phyloP scores from a whole-genome alignment of 2,329 filamentous ascomycete genomes.

The Xylariales sp. region DNA sequence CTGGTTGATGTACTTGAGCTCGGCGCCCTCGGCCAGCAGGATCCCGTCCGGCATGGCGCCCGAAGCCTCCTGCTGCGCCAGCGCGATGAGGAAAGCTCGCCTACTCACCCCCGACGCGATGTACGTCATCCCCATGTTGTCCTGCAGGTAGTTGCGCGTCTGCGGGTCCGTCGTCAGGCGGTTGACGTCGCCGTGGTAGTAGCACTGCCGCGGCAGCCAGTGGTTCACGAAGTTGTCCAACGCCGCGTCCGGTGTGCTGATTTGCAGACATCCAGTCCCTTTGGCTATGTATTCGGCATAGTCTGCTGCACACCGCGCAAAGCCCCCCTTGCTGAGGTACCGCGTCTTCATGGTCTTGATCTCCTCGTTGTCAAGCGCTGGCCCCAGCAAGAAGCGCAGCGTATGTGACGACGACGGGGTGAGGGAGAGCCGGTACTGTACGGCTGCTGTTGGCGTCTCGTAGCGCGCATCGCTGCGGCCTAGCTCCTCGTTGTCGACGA shows the following conservation, averaged over 20 bases:
- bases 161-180: slow-evolving; percentile 69
- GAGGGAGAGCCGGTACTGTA: slow-evolving; percentile 62
- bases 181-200: slow-evolving; percentile 70
- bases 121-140: slow-evolving; percentile 71
- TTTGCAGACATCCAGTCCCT: slow-evolving; percentile 62
- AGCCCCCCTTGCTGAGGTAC: slow-evolving; percentile 63
- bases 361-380: slow-evolving; percentile 64
- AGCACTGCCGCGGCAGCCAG: slow-evolving; percentile 68
- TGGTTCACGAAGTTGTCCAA: slow-evolving; percentile 70
- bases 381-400: slow-evolving; percentile 67
- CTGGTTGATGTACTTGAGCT: slow-evolving; percentile 71
- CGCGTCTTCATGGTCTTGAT: slow-evolving; percentile 57
- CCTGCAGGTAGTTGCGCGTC: slow-evolving; percentile 69
- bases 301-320: slow-evolving; percentile 57
- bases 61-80: slow-evolving; percentile 64
- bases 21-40: slow-evolving; percentile 63
- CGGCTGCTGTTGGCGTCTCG: slow-evolving; percentile 64
- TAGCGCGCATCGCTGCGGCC: slow-evolving; percentile 63
- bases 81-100: slow-evolving; percentile 60
- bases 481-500: slow-evolving; percentile 53
- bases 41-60: slow-evolving; percentile 71
- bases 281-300: slow-evolving; percentile 64
- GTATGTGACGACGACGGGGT: slow-evolving; percentile 55
- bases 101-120: slow-evolving; percentile 63
- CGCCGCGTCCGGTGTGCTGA: slow-evolving; percentile 65